Base-by-base conservation (phyloP, 176 grass and related monocot species). In the Alloteropsis semialata region DNA sequence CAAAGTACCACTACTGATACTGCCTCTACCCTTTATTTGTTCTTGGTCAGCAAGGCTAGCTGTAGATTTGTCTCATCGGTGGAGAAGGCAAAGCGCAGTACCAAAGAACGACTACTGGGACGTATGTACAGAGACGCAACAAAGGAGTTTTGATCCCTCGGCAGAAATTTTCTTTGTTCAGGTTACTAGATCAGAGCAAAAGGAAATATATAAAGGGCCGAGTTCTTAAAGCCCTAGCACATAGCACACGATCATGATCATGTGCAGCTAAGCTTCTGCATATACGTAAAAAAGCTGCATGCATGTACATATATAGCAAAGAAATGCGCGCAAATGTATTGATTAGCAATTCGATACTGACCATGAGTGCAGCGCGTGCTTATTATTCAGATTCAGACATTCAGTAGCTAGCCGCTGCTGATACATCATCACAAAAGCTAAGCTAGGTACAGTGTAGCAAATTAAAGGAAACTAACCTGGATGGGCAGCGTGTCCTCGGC, bases 401-500 rank as follows among this genome's bases (percentile, higher is more conserved):
- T 15, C 11, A 29, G 58, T 27, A 25, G 51, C 17, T 50, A 22
- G 17, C 49, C 7, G 7, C 38, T 6, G 38, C 38, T 41, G 38
- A 41, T 41, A 1, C 4, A 41, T 41, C 34, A 45, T 45, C 11
- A 45, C 43, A 45, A 50, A 50, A 36, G 5, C 5, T 50, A 51
- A 51, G 49, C 18, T 51, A 51, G 43, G 6, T 36, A 36, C 5
- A 6, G 42, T 12, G 13, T 1, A 12, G 42, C 42, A 44, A 44
- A 7, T 6, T 8, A 14, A 45, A 8, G 42, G 0, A 13, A 45
- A 2, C 3, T 17, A 15, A 55, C 96, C 96, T 98, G 90, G 78
- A 98, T 91, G 49, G 86, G 84, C 79, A 84, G 89, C 56, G 95
- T 91, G 51, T 95, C 95, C 79, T 93, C 93, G 29, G 89, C 90